These are phyloP conservation scores for Torrubiellomyces zombiae DNA, from an alignment of 2,329 filamentous ascomycete species.

Conservation along the genomic window DNA sequence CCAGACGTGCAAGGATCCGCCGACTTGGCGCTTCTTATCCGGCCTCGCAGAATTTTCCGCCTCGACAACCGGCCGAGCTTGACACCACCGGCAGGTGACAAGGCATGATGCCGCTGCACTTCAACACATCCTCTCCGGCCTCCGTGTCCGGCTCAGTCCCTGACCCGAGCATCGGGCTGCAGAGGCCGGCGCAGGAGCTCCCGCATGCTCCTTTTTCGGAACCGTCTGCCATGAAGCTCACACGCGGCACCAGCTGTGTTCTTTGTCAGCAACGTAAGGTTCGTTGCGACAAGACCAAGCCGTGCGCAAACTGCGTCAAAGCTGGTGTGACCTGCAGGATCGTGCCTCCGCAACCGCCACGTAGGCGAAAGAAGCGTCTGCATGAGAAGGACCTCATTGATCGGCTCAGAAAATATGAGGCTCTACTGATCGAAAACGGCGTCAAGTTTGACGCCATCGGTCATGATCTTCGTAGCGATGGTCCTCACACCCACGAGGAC, in stretches of 20 bases:
- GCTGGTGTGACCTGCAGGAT: constrained; percentile 44
- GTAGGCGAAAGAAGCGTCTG: constrained; percentile 44
- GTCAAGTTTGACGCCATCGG: constrained; percentile 54
- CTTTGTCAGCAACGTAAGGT: constrained; percentile 64
- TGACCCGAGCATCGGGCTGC: constrained; percentile 4
- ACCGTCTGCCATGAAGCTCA: constrained; percentile 33
- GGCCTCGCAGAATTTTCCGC: no score
- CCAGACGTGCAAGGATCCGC: no score
- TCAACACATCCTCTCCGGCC: constrained; percentile 3
- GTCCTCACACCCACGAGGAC: constrained; percentile 25
- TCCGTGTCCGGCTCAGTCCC: constrained; percentile 1
- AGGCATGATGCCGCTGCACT: not conserved
- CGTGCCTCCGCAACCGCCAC: constrained; percentile 36
- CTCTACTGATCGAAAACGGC: constrained; percentile 45
- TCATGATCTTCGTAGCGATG: constrained; percentile 20
- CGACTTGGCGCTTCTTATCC: no score
- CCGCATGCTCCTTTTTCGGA: constrained; percentile 15
- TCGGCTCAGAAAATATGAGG: constrained; percentile 52
- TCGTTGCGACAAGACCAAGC: constrained; percentile 56
- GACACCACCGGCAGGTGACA: no score
- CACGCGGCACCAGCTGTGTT: constrained; percentile 47
- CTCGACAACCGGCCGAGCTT: not conserved
- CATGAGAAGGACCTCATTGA: constrained; percentile 55
- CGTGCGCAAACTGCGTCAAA: constrained; percentile 53
- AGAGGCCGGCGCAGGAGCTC: constrained; percentile 6